Evolutionary conservation across 1,284 basidiomycete genomes (phyloP).

Genomic region (Sporisorium reilianum): DNA sequence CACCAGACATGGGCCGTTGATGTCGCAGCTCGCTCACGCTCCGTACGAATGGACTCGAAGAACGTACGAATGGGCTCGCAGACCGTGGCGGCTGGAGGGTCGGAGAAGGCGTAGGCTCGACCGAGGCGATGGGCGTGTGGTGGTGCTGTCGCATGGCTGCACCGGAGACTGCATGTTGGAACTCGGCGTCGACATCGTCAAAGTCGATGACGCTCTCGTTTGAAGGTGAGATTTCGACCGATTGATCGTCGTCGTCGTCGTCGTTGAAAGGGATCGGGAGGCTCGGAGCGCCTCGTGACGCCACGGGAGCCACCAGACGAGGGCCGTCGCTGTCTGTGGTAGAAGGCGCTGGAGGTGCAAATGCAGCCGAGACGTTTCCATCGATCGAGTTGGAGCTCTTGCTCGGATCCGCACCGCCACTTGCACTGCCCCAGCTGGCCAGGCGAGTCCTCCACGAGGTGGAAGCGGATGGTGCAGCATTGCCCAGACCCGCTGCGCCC

Average conservation of each 20-base stretch:
- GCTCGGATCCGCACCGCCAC: constrained; percentile 6
- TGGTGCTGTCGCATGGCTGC: constrained; percentile 12
- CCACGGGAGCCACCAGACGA: constrained; percentile 29
- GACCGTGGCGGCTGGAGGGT: constrained; percentile 6
- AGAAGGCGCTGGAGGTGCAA: not conserved
- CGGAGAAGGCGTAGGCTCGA: not conserved
- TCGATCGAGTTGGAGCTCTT: constrained; percentile 10
- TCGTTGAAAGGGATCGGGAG: constrained; percentile 12
- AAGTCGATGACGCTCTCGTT: constrained; percentile 31
- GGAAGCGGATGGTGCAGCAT: constrained; percentile 6
- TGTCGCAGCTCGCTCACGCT: constrained; percentile 15
- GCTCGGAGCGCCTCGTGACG: constrained; percentile 25
- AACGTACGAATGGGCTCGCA: constrained; percentile 12
- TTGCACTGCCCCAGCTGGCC: constrained; percentile 29
- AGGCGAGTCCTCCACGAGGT: constrained; percentile 33
- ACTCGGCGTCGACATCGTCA: constrained; percentile 33
- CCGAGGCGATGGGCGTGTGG: not conserved
- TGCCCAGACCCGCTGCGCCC: constrained; percentile 6
- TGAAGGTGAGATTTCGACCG: constrained; percentile 17
- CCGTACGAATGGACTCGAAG: constrained; percentile 14
- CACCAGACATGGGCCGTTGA: not conserved
- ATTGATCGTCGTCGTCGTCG: constrained; percentile 23
- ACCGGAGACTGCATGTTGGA: constrained; percentile 28
- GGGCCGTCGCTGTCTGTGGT: constrained; percentile 6
- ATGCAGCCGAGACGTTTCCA: constrained; percentile 11